Evolutionary conservation across 2,329 filamentous ascomycete species (phyloP).

Genomic region (Pseudocercospora ulei): DNA sequence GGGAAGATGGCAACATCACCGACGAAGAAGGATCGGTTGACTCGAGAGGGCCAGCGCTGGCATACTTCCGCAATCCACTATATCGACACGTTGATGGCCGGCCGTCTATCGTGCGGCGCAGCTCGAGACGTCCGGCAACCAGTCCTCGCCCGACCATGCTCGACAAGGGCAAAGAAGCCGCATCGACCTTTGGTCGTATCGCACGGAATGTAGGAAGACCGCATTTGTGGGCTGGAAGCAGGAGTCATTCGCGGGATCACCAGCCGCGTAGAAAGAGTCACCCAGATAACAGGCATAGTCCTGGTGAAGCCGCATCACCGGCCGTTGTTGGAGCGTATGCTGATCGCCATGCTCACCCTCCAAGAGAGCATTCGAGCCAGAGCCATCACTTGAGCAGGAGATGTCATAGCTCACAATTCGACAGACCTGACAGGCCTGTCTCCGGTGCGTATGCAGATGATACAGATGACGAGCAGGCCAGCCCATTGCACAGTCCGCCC

Average conservation of each 20-base stretch:
- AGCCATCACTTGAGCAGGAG: constrained; percentile 16
- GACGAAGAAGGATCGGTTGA: constrained; percentile 37
- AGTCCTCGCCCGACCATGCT: constrained; percentile 32
- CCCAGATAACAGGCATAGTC: constrained; percentile 24
- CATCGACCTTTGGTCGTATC: constrained; percentile 32
- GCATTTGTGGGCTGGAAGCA: constrained; percentile 33
- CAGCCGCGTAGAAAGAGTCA: constrained; percentile 22
- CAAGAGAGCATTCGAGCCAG: constrained; percentile 17
- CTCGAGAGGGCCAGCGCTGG: constrained; percentile 39
- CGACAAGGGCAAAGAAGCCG: constrained; percentile 34
- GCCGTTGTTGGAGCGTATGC: constrained; percentile 15
- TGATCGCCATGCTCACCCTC: constrained; percentile 14
- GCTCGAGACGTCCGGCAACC: constrained; percentile 29
- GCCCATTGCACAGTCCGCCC: constrained; percentile 20
- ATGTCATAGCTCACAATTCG: constrained; percentile 18
- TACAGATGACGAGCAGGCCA: constrained; percentile 17
- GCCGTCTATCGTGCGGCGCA: constrained; percentile 38
- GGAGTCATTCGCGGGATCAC: constrained; percentile 26
- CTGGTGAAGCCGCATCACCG: constrained; percentile 17
- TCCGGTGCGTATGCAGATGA: constrained; percentile 17
- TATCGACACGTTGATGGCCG: constrained; percentile 41
- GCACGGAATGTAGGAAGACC: constrained; percentile 33
- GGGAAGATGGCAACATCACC: constrained; percentile 22
- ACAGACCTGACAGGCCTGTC: constrained; percentile 14
- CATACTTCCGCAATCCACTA: constrained; percentile 44